Evolutionary conservation across 1,284 basidiomycete genomes (phyloP).

Genomic region (Sanghuangporus sanghuang): DNA sequence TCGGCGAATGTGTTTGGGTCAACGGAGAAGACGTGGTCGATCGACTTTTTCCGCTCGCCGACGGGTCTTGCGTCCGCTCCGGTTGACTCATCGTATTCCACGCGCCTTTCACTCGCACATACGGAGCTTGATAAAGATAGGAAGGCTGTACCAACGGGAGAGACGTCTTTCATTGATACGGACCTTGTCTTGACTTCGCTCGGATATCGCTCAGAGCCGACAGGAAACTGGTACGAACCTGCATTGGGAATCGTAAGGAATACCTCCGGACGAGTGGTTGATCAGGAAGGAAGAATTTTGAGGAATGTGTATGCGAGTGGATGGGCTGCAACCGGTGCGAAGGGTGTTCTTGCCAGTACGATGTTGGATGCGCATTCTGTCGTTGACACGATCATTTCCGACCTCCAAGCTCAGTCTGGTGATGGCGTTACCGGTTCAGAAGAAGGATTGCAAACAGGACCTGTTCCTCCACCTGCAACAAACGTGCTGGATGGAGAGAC

Average conservation of each 20-base stretch:
- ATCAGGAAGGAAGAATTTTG: constrained; percentile 34
- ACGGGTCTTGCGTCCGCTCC: constrained; percentile 37
- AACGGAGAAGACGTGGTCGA: constrained; percentile 65
- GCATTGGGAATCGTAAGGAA: constrained; percentile 50
- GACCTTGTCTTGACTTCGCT: constrained; percentile 86
- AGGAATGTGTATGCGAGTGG: constrained; percentile 86
- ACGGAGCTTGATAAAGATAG: constrained; percentile 48
- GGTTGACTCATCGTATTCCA: constrained; percentile 14
- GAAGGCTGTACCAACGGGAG: constrained; percentile 58
- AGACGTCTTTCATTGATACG: constrained; percentile 49
- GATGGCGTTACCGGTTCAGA: constrained; percentile 11
- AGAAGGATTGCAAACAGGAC: constrained; percentile 20
- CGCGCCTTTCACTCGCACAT: constrained; percentile 49
- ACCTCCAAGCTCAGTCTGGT: constrained; percentile 29
- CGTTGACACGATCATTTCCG: constrained; percentile 64
- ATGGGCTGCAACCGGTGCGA: constrained; percentile 91
- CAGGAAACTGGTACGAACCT: constrained; percentile 47
- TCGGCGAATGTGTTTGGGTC: constrained; percentile 46
- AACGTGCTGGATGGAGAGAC: constrained; percentile 24
- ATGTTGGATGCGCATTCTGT: constrained; percentile 91
- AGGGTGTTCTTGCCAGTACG: constrained; percentile 89
- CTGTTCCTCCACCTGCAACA: constrained; percentile 1
- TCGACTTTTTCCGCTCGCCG: constrained; percentile 80
- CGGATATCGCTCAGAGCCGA: constrained; percentile 77
- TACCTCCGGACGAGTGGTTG: constrained; percentile 47